These are phyloP conservation scores for Nakataea oryzae DNA, from an alignment of 2,329 filamentous ascomycete species.

Conservation along the genomic window DNA sequence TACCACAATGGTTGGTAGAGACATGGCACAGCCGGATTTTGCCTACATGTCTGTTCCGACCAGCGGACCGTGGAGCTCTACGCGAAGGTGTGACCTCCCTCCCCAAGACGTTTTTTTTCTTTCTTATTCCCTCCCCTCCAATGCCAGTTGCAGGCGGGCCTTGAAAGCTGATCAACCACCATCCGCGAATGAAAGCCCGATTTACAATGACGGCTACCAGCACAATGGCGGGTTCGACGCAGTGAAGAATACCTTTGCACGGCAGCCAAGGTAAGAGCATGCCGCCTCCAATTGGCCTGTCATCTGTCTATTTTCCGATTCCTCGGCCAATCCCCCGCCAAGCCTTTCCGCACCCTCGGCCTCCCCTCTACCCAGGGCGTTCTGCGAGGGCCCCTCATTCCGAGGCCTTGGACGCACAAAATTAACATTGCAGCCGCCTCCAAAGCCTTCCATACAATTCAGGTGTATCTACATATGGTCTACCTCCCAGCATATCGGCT, in stretches of 20 bases:
- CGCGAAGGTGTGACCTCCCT: constrained; percentile 29
- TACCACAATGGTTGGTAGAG: constrained; percentile 23
- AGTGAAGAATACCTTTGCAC: constrained; percentile 13
- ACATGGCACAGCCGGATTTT: constrained; percentile 37
- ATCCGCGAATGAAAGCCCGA: constrained; percentile 14
- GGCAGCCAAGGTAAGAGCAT: constrained; percentile 19
- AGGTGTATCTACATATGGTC: constrained; percentile 21
- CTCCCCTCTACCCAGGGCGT: not conserved
- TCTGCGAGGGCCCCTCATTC: not conserved
- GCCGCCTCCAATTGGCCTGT: constrained; percentile 1
- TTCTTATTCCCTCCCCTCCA: not conserved
- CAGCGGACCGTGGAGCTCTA: constrained; percentile 37
- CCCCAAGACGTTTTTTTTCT: not conserved
- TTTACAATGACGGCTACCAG: constrained; percentile 22
- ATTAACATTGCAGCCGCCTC: not conserved
- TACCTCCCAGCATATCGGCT: constrained; percentile 18
- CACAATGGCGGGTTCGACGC: constrained; percentile 19
- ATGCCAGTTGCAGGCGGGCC: not conserved
- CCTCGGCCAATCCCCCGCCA: not conserved
- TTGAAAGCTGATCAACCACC: not conserved
- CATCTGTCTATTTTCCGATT: not conserved
- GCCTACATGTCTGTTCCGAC: constrained; percentile 35
- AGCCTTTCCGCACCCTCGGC: not conserved
- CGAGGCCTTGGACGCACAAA: not conserved
- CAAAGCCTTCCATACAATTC: constrained; percentile 11